These are phyloP conservation scores for Candida sanyaensis DNA, from an alignment of 1,139 yeast species.

Conservation along the genomic window DNA sequence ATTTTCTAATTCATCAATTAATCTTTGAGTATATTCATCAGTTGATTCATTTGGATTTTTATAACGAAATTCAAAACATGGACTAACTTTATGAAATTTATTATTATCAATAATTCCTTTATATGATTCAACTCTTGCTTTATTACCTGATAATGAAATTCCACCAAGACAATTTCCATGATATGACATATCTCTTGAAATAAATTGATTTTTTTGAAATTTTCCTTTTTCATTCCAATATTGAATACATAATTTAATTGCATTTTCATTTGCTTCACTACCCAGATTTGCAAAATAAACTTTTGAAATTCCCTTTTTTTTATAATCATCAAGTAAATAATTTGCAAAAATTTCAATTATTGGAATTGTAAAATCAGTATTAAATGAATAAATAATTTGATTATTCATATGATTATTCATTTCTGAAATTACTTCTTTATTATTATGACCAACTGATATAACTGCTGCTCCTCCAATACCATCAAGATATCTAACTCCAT, in stretches of 20 bases:
- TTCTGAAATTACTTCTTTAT: constrained; percentile 21
- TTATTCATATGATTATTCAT: constrained; percentile 20
- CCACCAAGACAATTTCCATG: constrained; percentile 23
- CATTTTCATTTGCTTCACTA: constrained; percentile 21
- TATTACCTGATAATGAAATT: constrained; percentile 19
- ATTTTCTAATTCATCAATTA: constrained; percentile 19
- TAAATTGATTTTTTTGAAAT: constrained; percentile 16
- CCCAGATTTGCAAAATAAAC: constrained; percentile 17
- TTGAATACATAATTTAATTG: constrained; percentile 21
- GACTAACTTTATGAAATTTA: constrained; percentile 17
- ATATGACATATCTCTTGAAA: constrained; percentile 20
- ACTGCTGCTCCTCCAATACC: neutral
- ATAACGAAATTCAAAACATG: constrained; percentile 12
- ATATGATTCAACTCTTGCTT: constrained; percentile 16
- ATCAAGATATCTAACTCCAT: neutral
- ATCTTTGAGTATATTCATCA: constrained; percentile 14
- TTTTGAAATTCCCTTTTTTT: constrained; percentile 10
- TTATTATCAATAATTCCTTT: constrained; percentile 13
- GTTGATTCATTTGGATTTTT: constrained; percentile 14
- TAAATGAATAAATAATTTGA: constrained; percentile 14
- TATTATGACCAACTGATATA: constrained; percentile 36
- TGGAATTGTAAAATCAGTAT: constrained; percentile 11
- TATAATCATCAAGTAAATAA: constrained; percentile 11
- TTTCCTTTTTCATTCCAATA: constrained; percentile 20
- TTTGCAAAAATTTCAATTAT: constrained; percentile 16